Conservation (phyloP, 2,329 filamentous ascomycete species). For the Ploettnerulaceae sp. region DNA sequence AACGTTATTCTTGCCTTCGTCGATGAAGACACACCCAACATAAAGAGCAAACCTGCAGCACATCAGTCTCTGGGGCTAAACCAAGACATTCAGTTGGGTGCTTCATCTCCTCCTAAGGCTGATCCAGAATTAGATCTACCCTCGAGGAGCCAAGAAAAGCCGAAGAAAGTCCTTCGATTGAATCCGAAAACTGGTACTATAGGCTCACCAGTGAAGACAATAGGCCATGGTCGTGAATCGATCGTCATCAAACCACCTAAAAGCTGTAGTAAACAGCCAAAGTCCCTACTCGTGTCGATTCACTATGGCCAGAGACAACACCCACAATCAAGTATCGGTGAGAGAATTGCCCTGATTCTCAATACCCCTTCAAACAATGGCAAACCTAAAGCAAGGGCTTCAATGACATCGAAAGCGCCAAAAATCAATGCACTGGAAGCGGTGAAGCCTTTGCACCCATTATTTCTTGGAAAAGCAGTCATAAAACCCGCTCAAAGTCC, state of each 20-base stretch:
- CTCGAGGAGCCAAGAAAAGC: constrained; percentile 22
- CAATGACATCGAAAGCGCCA: constrained; percentile 23
- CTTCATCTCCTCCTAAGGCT: neutral
- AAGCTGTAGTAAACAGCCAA: constrained; percentile 37
- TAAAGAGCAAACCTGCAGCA: neutral
- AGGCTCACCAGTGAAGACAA: constrained; percentile 54
- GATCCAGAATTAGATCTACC: neutral
- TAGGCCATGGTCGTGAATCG: constrained; percentile 7
- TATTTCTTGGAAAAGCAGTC: constrained; percentile 57
- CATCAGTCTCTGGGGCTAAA: no score
- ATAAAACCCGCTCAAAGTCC: constrained; percentile 20
- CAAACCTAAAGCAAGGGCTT: neutral
- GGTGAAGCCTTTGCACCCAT: constrained; percentile 57
- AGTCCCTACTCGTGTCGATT: constrained; percentile 47
- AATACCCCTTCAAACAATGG: constrained; percentile 2
- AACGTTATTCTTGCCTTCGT: neutral
- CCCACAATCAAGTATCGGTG: constrained; percentile 46
- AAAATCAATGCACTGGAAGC: constrained; percentile 23
- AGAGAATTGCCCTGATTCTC: constrained; percentile 61
- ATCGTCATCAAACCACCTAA: constrained; percentile 16
- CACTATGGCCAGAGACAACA: constrained; percentile 51
- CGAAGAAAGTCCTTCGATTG: constrained; percentile 50
- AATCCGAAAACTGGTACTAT: constrained; percentile 59
- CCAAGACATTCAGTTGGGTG: neutral
- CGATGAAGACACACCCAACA: neutral